phyloP scores from a whole-genome alignment of 2,329 filamentous ascomycete species.

The Amphichorda felina region DNA sequence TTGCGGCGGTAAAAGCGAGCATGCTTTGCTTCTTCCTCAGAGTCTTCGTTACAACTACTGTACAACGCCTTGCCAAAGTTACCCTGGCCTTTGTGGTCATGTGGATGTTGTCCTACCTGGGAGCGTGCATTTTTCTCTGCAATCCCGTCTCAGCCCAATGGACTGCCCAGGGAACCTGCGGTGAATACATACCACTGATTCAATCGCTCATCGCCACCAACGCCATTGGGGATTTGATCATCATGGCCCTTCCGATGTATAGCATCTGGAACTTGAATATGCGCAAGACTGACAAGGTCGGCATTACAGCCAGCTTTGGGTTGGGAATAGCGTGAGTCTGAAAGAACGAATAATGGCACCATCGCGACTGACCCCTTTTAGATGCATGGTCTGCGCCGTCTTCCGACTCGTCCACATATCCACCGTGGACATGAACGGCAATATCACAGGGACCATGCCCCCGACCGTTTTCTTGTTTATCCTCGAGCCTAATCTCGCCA shows the following conservation, averaged over 20 bases:
- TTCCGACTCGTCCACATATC: conserved; percentile 25
- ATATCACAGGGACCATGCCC: conserved; percentile 26
- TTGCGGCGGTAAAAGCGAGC: conserved; percentile 13
- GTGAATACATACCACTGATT: conserved; percentile 21
- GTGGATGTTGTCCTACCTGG: conserved; percentile 30
- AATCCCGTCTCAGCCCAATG: conserved; percentile 30
- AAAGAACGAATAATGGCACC: no score
- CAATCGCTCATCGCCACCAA: conserved; percentile 24
- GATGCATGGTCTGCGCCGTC: conserved; percentile 23
- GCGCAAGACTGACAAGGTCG: conserved; percentile 20
- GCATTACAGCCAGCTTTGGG: conserved; percentile 21
- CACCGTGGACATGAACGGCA: conserved; percentile 18
- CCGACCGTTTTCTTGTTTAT: conserved; percentile 25
- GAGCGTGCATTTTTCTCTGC: conserved; percentile 30
- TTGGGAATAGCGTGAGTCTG: conserved; percentile 22
- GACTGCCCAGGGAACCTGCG: conserved; percentile 19
- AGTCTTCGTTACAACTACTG: conserved; percentile 12
- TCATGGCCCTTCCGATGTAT: conserved; percentile 23
- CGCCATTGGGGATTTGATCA: conserved; percentile 22
- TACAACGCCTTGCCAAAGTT: conserved; percentile 13
- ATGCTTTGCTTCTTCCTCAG: conserved; percentile 15
- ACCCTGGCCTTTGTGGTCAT: conserved; percentile 22
- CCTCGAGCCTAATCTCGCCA: conserved; percentile 25
- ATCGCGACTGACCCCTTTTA: conserved; percentile 6
- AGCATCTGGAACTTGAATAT: conserved; percentile 25